Evolutionary conservation across 2,329 filamentous ascomycete species (phyloP).

Genomic region (Achaetomium macrosporum): DNA sequence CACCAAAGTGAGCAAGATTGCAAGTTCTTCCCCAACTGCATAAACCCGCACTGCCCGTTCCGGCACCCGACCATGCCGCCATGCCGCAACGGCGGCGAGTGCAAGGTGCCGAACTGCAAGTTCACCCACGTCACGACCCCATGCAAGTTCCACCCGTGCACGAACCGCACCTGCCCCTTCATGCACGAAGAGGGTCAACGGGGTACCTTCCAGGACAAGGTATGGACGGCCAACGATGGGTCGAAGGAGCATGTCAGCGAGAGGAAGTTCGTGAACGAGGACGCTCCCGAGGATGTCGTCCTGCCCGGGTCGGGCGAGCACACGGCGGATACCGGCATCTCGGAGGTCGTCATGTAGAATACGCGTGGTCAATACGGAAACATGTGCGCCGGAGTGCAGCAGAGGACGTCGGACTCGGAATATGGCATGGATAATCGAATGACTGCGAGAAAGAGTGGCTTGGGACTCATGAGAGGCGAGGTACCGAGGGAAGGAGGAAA

Average conservation of each 20-base stretch:
- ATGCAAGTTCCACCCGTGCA: slow-evolving; percentile 88
- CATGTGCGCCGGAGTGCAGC: background rate
- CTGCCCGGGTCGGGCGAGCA: slow-evolving; percentile 50
- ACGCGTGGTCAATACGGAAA: background rate
- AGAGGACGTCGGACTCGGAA: background rate
- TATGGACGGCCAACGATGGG: slow-evolving; percentile 69
- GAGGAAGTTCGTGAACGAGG: slow-evolving; percentile 76
- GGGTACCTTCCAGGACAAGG: slow-evolving; percentile 78
- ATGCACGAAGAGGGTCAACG: slow-evolving; percentile 89
- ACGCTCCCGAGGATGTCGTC: slow-evolving; percentile 64
- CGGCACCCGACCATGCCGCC: slow-evolving; percentile 80
- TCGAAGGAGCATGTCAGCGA: slow-evolving; percentile 71
- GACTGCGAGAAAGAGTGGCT: background rate
- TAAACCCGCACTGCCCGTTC: slow-evolving; percentile 82
- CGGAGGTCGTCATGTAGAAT: slow-evolving; percentile 23
- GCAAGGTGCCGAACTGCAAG: slow-evolving; percentile 73
- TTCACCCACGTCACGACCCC: slow-evolving; percentile 80
- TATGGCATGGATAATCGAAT: background rate
- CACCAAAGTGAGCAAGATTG: slow-evolving; percentile 82
- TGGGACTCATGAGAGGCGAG: background rate
- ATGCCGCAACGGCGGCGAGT: slow-evolving; percentile 88
- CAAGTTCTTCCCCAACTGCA: slow-evolving; percentile 87
- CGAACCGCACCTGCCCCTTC: slow-evolving; percentile 81
- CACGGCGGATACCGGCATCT: slow-evolving; percentile 12
- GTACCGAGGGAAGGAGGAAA: background rate